Evolutionary conservation across 495 filamentous ascomycete genomes (phyloP), one percentile per base, ranked within the genome.

Genomic region (Penicillium arizonense): DNA sequence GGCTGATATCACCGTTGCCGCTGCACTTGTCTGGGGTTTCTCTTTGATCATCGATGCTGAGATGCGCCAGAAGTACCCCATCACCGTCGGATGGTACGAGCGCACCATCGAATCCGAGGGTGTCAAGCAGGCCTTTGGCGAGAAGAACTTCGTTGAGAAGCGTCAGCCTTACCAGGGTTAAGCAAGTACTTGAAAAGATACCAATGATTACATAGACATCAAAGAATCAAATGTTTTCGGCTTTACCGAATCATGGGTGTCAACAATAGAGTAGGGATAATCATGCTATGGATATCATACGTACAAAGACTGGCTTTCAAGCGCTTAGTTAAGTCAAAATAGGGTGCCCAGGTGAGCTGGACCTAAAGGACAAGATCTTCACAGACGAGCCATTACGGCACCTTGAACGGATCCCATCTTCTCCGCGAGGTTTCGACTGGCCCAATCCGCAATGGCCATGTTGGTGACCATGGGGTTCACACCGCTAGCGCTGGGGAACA

Each of bases 381-480:
- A 64, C 12, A 64, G 52, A 14, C 61, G 61, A 20, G 61, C 54
- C 47, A 63, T 60, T 13, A 56, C 47, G 10, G 24, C 51, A 2
- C 40, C 49, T 8, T 33, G 44, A 9, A 51, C 40, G 36, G 58
- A 53, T 0, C 56, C 58, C 67, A 76, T 53, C 18, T 45, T 58
- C 43, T 58, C 61, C 5, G 63, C 70, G 14, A 77, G 50, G 30
- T 71, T 72, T 10, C 58, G 64, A 61, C 74, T 77, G 6, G 69
- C 64, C 63, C 68, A 73, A 46, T 77, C 74, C 23, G 85, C 77
- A 57, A 96, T 91, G 3, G 84, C 90, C 91, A 96, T 94, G 50
- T 79, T 87, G 39, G 91, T 96, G 32, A 96, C 73, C 92, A 96
- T 96, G 3, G 91, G 93, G 65, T 96, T 96, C 10, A 95, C 91